Evolutionary conservation across 169 alveolate species (phyloP).

Genomic region (Plasmodium gonderi): DNA sequence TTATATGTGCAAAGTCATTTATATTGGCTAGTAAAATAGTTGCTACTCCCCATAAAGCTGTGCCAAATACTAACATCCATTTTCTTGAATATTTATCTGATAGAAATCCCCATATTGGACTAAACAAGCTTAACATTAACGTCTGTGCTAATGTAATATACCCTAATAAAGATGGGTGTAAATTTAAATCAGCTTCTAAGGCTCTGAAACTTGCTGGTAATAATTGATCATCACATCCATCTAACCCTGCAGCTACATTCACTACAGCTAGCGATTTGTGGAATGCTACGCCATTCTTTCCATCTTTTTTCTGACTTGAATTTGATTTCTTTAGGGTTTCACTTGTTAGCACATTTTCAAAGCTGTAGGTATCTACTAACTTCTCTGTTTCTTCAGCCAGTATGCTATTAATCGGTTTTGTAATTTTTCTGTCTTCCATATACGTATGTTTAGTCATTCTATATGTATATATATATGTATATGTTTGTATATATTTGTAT

Average conservation of each 20-base stretch:
- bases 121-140: slow-evolving; percentile 85
- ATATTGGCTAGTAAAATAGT: slow-evolving; percentile 85
- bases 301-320: slow-evolving; percentile 14
- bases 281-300: slow-evolving; percentile 17
- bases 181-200: slow-evolving; percentile 88
- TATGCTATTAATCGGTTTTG: background rate
- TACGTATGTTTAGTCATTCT: slow-evolving; percentile 38
- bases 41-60: slow-evolving; percentile 89
- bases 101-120: slow-evolving; percentile 93
- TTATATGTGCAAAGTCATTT: slow-evolving; percentile 83
- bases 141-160: slow-evolving; percentile 88
- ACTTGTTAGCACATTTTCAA: background rate
- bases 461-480: background rate
- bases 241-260: slow-evolving; percentile 90
- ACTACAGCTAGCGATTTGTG: slow-evolving; percentile 83
- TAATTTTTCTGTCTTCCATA: slow-evolving; percentile 14
- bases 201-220: slow-evolving; percentile 92
- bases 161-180: slow-evolving; percentile 88
- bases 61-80: slow-evolving; percentile 89
- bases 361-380: slow-evolving; percentile 39
- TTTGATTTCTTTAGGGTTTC: background rate
- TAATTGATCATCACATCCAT: slow-evolving; percentile 92
- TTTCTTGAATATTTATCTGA: slow-evolving; percentile 89
- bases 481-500: slow-evolving; percentile 1
- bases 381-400: slow-evolving; percentile 62